Percentiles rank a stretch among this genome's conserved stretches.
Conservation (phyloP, 1,284 basidiomycete species). For the Pyrrhoderma noxium region DNA sequence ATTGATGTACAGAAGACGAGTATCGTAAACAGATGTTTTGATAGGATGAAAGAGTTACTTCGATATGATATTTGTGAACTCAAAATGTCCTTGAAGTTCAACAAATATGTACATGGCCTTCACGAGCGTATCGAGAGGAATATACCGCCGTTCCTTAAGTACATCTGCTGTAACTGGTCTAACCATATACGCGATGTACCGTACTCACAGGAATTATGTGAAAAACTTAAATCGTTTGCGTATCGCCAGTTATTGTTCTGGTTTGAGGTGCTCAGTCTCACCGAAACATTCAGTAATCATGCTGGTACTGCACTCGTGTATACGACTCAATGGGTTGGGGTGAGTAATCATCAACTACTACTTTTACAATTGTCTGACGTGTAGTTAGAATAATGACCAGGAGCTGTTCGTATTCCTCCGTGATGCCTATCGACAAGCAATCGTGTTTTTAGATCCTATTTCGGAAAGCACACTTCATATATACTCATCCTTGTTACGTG, state of each 20-base stretch:
- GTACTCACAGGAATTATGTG: not conserved
- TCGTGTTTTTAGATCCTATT: too few relatives aligned
- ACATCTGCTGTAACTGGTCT: constrained; percentile 5
- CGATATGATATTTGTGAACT: constrained; percentile 8
- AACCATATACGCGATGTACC: not conserved
- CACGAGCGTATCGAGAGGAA: not conserved
- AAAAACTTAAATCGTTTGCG: constrained; percentile 16
- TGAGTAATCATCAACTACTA: not conserved
- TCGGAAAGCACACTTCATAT: not conserved
- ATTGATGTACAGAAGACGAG: not conserved
- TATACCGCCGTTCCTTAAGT: not conserved
- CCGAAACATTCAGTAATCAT: not conserved
- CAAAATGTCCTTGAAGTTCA: not conserved
- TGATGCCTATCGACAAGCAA: too few relatives aligned
- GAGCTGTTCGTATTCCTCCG: too few relatives aligned
- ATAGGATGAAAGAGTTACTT: not conserved
- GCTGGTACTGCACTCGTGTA: not conserved
- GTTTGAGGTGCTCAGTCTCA: constrained; percentile 26
- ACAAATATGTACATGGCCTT: constrained; percentile 2
- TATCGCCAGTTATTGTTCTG: constrained; percentile 22
- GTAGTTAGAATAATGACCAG: not conserved
- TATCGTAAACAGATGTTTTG: not conserved
- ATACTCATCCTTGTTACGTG: not conserved
- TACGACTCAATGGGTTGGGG: not conserved
- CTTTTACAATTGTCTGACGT: not conserved